Base-by-base conservation (phyloP, 2,329 filamentous ascomycete species). In the Fusarium bulbicola region DNA sequence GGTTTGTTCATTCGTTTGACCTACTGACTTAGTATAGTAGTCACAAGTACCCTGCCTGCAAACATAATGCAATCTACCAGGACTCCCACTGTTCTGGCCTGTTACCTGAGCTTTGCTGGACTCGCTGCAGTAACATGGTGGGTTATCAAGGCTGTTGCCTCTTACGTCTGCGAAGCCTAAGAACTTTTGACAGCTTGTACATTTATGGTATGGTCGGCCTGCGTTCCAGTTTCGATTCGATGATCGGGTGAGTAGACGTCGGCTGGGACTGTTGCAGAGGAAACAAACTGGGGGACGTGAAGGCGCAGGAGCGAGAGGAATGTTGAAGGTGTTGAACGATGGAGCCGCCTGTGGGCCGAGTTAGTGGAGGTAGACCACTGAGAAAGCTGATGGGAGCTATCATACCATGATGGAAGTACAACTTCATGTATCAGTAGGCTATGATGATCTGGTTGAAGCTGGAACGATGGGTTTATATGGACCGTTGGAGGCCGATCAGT, bases 321-420 rank as follows among this genome's bases (percentile, higher is more conserved):
- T 9, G 21, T 42, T 28, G 12, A 30, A n/a, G 7, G 12, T 15
- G 6, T 15, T 12, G 24, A 2, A 15, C 14, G 21, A 36, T 15
- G 15, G 13, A 43, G 11, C 5, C 15, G 13, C 6, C 57, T 26
- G 7, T 50, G 5, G 14, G n/a, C 2, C 1, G 13, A 7, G 3
- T 36, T 15, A 52, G 32, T 36, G 8, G 13, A 13, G 3, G 3
- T 7, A 34, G 4, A 52, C 13, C 13, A 30, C 4, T 6, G 20
- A 16, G 13, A 30, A 12, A 10, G 13, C 6, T 21, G 9, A 12
- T 16, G 5, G 7, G 8, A 18, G 7, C 9, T 1, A 9, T 26
- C n/a, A 26, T 37, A 26, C 49, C 9, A 52, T 52, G 3, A 11
- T 21, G 9, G 13, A 10, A 52, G 20, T 21, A 20, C 6, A 20